Evolutionary conservation across 2,329 filamentous ascomycete genomes (phyloP), one percentile per base, ranked within the genome.

Genomic region (Fusarium sp.): DNA sequence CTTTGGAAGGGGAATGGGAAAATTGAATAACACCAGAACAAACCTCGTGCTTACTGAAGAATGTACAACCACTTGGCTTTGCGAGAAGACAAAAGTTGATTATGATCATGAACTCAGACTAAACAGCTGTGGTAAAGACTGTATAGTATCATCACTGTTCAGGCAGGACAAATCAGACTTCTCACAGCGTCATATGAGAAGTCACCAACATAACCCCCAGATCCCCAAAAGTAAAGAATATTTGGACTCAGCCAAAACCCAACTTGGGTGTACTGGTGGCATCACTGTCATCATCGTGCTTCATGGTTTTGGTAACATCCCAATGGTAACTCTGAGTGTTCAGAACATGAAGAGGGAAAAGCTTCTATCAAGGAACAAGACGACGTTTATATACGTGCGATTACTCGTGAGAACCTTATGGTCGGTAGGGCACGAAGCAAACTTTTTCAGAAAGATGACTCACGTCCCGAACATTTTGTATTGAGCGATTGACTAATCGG

Each of bases 1-100:
- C 0, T n/a, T 38, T 2, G 3, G 2, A 11, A 11, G 3, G 9
- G 6, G 11, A 11, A n/a, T 7, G 0, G 5, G 5, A 18, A n/a
- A 6, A 11, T 38, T 38, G 16, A 11, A 38, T 0, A 6, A n/a
- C 11, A 38, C 18, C 18, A n/a, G 18, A 38, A 38, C 9, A 38
- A 6, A n/a, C 34, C 11, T 1, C 1, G n/a, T 38, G 11, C 3
- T 5, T 2, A 38, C 11, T 7, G 5, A 11, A 6, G 0, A 38
- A 38, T 2, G 9, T 0, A 34, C 0, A 0, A 38, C 34, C 10
- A n/a, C 10, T n/a, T 11, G 34, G 18, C 3, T 0, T 38, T 12
- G 18, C 6, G 6, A 12, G 2, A 38, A 7, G 6, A 12, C 1
- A n/a, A 1, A 38, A 1, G 0, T 1, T 38, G 18, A n/a, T 3